Evolutionary conservation across 192 early-diverging fungal genomes (phyloP).

Genomic region (Coemansia umbellata): DNA sequence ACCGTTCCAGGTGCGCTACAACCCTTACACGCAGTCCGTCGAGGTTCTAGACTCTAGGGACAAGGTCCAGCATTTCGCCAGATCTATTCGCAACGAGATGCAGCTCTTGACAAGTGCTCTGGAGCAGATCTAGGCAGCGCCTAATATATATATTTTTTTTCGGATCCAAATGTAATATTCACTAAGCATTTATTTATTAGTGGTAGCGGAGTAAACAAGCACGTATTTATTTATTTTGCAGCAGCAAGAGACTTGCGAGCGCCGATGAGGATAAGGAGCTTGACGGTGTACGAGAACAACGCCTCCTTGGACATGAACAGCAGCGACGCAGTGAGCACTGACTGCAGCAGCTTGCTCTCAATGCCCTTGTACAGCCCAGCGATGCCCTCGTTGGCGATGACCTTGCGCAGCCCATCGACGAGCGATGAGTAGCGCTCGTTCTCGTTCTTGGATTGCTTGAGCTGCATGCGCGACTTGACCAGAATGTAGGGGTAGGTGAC

Average conservation of each 20-base stretch:
- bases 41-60: slow-evolving; percentile 91
- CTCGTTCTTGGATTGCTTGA: slow-evolving; percentile 79
- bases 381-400: slow-evolving; percentile 85
- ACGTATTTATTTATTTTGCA: slow-evolving; percentile 11
- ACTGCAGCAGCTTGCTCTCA: slow-evolving; percentile 93
- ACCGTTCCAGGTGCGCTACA: slow-evolving; percentile 89
- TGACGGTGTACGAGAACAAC: slow-evolving; percentile 67
- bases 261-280: slow-evolving; percentile 41
- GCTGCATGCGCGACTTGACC: slow-evolving; percentile 97
- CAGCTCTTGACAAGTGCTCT: slow-evolving; percentile 68
- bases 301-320: slow-evolving; percentile 92
- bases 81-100: slow-evolving; percentile 75
- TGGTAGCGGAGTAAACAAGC: background rate
- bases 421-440: slow-evolving; percentile 74
- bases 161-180: background rate
- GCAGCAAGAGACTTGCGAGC: slow-evolving; percentile 42
- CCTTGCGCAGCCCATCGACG: slow-evolving; percentile 87
- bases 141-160: background rate
- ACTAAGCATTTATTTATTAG: background rate
- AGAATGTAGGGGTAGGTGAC: slow-evolving; percentile 99
- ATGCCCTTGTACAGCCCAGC: slow-evolving; percentile 87
- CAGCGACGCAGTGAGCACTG: slow-evolving; percentile 91
- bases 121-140: slow-evolving; percentile 52
- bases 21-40: slow-evolving; percentile 84
- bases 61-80: slow-evolving; percentile 75